phyloP scores from a whole-genome alignment of 208 protist species.

The Trypanosoma cruzi region DNA sequence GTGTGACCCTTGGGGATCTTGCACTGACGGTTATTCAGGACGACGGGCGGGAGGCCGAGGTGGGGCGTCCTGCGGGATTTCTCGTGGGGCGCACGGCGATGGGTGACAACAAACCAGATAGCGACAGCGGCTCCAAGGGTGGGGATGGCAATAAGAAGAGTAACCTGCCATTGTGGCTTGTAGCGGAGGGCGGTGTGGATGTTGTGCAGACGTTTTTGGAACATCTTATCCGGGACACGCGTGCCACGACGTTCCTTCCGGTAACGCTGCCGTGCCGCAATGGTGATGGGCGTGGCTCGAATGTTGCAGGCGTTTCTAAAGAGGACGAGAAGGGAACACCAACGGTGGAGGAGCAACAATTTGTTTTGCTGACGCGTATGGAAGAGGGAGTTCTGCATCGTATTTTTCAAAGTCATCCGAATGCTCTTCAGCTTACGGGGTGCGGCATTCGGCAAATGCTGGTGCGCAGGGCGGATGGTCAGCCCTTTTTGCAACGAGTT shows the following conservation, averaged over 20 bases:
- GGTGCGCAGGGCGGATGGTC: slow-evolving; percentile 31
- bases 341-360: slow-evolving; percentile 17
- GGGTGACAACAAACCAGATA: slow-evolving; percentile 12
- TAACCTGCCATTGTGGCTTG: slow-evolving; percentile 25
- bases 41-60: slow-evolving; percentile 24
- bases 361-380: slow-evolving; percentile 40
- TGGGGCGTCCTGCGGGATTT: slow-evolving; percentile 32
- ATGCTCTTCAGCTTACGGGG: slow-evolving; percentile 39
- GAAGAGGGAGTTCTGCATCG: slow-evolving; percentile 69
- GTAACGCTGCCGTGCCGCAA: not conserved
- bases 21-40: slow-evolving; percentile 26
- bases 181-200: slow-evolving; percentile 32
- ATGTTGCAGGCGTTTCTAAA: not conserved
- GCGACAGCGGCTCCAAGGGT: not conserved
- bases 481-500: slow-evolving; percentile 43
- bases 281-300: not conserved
- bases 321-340: not conserved
- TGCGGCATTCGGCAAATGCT: slow-evolving; percentile 57
- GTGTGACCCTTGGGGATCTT: slow-evolving; percentile 1
- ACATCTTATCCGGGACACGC: slow-evolving; percentile 4
- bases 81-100: slow-evolving; percentile 17
- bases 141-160: not conserved
- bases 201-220: slow-evolving; percentile 20
- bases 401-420: slow-evolving; percentile 63
- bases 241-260: not conserved